Base-by-base conservation (phyloP, 78 protist genomes). In the Mastigamoeba balamuthi region DNA sequence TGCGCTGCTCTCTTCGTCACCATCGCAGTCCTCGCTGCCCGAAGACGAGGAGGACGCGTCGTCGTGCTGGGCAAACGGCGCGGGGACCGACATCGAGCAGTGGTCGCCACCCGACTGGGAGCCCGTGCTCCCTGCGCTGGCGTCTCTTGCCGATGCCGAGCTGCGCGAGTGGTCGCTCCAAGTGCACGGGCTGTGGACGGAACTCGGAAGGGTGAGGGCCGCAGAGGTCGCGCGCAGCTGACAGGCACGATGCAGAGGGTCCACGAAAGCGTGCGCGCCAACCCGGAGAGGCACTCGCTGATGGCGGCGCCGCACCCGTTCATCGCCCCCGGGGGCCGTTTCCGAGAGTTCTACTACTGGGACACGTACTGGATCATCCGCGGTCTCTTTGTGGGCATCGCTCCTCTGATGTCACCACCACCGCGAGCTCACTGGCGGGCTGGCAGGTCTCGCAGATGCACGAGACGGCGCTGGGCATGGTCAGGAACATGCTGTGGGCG, bases 341-440 rank as follows among this genome's bases (percentile, higher is more conserved):
- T 87, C 33, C 23, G 89, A 23, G 92, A 87, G 75, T 76, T 25
- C 4, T 87, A 87, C 65, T 86, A 83, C 37, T 87, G 92, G 92
- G 92, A 87, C 80, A 73, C 67, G 17, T 85, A 41, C 74, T 87
- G 89, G 89, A 64, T 85, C 6, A 40, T 87, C 23, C 63, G 35
- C 29, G 92, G 92, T 6, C 66, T 87, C 1, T 42, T 87, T 40
- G 81, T 65, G 8, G 17, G 58, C 58, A 48, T 48, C 17, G 17
- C 58, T 48, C 17, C 58, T 7, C 27, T 9, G 72, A n/a, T 38
- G 25, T 76, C 68, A 3, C 10, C 27, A 6, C 1, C 7, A 73
- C 68, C 28, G 53, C 67, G 25, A 0, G n/a, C n/a, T n/a, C n/a
- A n/a, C n/a, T n/a, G n/a, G n/a, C n/a, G n/a, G n/a, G n/a, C n/a